Conservation (phyloP, 2,329 filamentous ascomycete genomes). For the Pyrenophora tritici-repentis region DNA sequence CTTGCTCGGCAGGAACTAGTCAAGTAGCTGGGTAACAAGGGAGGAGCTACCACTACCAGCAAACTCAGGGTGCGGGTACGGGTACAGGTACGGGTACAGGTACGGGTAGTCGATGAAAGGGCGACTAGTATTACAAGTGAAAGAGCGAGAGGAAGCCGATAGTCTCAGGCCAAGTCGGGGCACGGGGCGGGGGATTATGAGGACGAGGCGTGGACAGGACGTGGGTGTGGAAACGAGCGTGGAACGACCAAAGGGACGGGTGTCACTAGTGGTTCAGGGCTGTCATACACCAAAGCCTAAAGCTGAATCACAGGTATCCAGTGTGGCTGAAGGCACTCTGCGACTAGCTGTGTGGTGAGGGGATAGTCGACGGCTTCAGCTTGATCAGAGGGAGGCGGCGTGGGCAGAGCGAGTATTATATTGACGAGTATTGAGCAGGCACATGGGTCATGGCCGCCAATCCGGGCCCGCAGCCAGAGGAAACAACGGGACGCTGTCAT, state of each 20-base stretch:
- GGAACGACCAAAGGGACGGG: constrained; percentile 32
- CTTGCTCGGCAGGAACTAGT: constrained; percentile 21
- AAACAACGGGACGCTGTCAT: constrained; percentile 32
- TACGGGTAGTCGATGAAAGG: constrained; percentile 2
- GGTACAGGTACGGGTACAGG: not conserved
- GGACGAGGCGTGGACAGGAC: constrained; percentile 19
- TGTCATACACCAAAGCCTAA: constrained; percentile 13
- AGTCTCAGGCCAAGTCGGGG: constrained; percentile 23
- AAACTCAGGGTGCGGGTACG: not conserved
- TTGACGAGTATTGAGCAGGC: constrained; percentile 25
- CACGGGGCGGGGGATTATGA: constrained; percentile 26
- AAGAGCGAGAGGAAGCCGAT: constrained; percentile 19
- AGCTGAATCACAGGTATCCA: constrained; percentile 28
- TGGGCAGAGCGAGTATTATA: constrained; percentile 3
- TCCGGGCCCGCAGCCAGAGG: constrained; percentile 23
- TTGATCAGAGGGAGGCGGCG: constrained; percentile 15
- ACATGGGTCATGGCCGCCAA: constrained; percentile 23
- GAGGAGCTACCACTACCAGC: constrained; percentile 13
- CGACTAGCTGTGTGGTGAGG: constrained; percentile 17
- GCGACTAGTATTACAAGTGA: constrained; percentile 6
- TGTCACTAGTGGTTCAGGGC: constrained; percentile 39
- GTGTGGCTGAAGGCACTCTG: constrained; percentile 23
- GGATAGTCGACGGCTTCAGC: constrained; percentile 3
- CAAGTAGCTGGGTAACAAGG: constrained; percentile 18
- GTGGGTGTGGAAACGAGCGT: constrained; percentile 41